phyloP scores from a whole-genome alignment of 2,329 filamentous ascomycete species.

The Pleomassaria siparia region DNA sequence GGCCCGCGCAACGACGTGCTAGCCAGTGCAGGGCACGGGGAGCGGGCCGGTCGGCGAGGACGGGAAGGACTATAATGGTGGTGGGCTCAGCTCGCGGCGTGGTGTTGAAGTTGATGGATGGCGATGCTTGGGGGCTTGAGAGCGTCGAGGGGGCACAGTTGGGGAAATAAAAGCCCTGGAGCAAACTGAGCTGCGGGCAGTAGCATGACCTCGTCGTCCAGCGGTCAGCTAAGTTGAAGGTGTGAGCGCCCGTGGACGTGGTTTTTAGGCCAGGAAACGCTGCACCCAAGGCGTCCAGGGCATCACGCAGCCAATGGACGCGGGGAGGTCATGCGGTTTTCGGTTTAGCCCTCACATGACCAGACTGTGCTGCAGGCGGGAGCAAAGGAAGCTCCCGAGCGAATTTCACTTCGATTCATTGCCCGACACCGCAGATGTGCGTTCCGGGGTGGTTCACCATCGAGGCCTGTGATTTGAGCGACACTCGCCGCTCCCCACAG shows the following conservation, averaged over 20 bases:
- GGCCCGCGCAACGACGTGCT: slow-evolving; percentile 24
- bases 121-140: slow-evolving; percentile 21
- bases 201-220: slow-evolving; percentile 33
- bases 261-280: slow-evolving; percentile 19
- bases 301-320: slow-evolving; percentile 12
- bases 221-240: slow-evolving; percentile 41
- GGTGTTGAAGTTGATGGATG: slow-evolving; percentile 31
- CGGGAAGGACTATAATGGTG: slow-evolving; percentile 24
- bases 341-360: slow-evolving; percentile 28
- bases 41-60: slow-evolving; percentile 28
- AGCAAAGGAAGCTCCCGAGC: slow-evolving; percentile 35
- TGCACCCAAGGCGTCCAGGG: slow-evolving; percentile 24
- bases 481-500: slow-evolving; percentile 25
- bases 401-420: slow-evolving; percentile 35
- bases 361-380: slow-evolving; percentile 19
- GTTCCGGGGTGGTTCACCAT: slow-evolving; percentile 22
- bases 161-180: slow-evolving; percentile 28
- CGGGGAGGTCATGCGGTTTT: slow-evolving; percentile 2
- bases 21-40: slow-evolving; percentile 13
- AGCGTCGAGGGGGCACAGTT: slow-evolving; percentile 31
- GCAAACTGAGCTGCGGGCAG: slow-evolving; percentile 26
- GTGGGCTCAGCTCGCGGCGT: slow-evolving; percentile 26
- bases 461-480: slow-evolving; percentile 30
- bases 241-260: slow-evolving; percentile 35
- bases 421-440: slow-evolving; percentile 23